Conservation (phyloP, 495 filamentous ascomycete species). For the Tetracladium marchalianum region DNA sequence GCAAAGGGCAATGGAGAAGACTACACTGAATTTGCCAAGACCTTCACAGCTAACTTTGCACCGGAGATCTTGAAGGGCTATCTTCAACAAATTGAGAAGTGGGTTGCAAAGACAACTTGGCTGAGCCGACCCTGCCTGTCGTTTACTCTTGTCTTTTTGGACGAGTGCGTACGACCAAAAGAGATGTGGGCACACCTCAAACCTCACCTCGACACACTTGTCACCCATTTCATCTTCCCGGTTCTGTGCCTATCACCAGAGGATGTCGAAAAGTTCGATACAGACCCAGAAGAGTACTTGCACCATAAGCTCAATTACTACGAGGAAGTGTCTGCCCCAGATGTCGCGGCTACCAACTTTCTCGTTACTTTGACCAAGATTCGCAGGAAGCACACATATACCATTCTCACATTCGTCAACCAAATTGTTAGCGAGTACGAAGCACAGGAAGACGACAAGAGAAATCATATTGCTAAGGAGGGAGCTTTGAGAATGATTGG, state of each 20-base stretch:
- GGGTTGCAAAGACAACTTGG: conserved; percentile 91
- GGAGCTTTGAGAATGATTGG: conserved; percentile 96
- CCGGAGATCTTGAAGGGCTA: conserved; percentile 93
- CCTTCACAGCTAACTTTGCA: conserved; percentile 83
- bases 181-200: conserved; percentile 91
- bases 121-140: conserved; percentile 87
- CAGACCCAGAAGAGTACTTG: conserved; percentile 90
- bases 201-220: conserved; percentile 82
- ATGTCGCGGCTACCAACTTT: conserved; percentile 95
- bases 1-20: conserved; percentile 59
- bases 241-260: conserved; percentile 88
- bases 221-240: conserved; percentile 90
- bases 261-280: conserved; percentile 87
- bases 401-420: conserved; percentile 88
- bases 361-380: conserved; percentile 88
- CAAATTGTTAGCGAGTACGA: conserved; percentile 82
- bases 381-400: conserved; percentile 91
- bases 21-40: conserved; percentile 71
- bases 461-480: conserved; percentile 90
- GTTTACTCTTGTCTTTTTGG: conserved; percentile 84
- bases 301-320: conserved; percentile 97
- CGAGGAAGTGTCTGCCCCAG: conserved; percentile 91
- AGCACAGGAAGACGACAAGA: conserved; percentile 69
- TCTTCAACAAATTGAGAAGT: conserved; percentile 86
- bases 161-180: conserved; percentile 96